Conservation (phyloP, 192 early-diverging fungal genomes). For the Dissophora globulifera region DNA sequence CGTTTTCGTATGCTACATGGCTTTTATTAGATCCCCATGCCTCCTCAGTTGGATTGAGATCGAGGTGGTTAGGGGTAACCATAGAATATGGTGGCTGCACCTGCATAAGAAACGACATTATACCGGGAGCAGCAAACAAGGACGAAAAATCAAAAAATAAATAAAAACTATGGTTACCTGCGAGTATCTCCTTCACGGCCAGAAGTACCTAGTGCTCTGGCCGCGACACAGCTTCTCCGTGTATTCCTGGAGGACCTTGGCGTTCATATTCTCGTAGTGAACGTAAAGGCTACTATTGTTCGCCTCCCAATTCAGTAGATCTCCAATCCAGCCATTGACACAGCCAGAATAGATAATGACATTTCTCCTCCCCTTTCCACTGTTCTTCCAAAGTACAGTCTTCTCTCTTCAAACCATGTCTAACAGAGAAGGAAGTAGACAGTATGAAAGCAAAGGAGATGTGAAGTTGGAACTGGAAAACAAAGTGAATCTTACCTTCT, state of each 20-base stretch:
- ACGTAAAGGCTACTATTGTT: neutral
- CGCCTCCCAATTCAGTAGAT: slow-evolving; percentile 13
- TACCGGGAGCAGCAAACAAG: too few species aligned
- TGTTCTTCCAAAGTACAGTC: slow-evolving; percentile 8
- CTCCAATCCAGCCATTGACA: slow-evolving; percentile 14
- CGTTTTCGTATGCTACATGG: slow-evolving; percentile 12
- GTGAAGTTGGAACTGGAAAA: too few species aligned
- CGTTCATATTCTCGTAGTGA: slow-evolving; percentile 26
- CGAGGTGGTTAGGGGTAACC: slow-evolving; percentile 24
- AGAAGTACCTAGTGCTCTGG: slow-evolving; percentile 3
- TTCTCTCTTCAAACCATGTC: slow-evolving; percentile 9
- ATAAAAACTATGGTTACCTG: neutral
- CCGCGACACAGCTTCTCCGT: neutral
- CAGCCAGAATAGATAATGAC: slow-evolving; percentile 12
- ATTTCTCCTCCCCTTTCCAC: slow-evolving; percentile 7
- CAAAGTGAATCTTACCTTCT: neutral
- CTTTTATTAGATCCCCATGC: slow-evolving; percentile 23
- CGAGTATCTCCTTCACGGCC: neutral
- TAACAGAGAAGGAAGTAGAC: slow-evolving; percentile 1
- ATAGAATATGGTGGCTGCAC: slow-evolving; percentile 17
- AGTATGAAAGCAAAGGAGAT: too few species aligned
- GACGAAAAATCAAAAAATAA: neutral
- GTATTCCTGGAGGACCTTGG: slow-evolving; percentile 4
- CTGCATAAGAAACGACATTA: slow-evolving; percentile 6
- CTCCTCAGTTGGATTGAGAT: slow-evolving; percentile 27